These are phyloP conservation scores for Corymbia citriodora DNA, from an alignment of 441 rosid genomes.

Conservation along the genomic window DNA sequence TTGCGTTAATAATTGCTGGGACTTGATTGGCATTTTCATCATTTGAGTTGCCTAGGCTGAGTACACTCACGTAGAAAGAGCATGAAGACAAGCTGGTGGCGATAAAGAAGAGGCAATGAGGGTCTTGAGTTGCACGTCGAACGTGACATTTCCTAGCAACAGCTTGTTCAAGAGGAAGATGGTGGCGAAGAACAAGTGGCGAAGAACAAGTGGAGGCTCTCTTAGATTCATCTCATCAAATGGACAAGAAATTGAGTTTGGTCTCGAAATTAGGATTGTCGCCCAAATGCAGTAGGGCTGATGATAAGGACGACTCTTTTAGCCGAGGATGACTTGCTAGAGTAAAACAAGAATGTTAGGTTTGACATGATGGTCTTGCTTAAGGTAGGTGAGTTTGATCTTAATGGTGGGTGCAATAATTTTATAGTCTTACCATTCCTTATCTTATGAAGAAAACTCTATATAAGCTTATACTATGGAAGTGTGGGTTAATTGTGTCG, in stretches of 20 bases:
- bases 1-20: no score
- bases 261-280: no score
- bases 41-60: background rate
- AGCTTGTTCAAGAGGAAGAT: no score
- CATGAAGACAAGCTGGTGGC: background rate
- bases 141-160: no score
- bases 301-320: no score
- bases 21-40: background rate
- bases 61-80: background rate
- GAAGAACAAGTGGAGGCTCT: no score
- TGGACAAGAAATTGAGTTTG: no score
- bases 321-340: background rate
- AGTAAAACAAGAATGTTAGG: background rate
- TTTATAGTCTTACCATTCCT: background rate
- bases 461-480: background rate
- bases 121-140: no score
- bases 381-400: background rate
- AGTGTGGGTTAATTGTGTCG: background rate
- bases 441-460: background rate
- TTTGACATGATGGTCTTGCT: background rate
- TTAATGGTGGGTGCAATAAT: background rate
- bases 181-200: no score
- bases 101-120: background rate
- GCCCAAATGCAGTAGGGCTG: no score
- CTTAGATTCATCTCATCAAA: no score